phyloP scores from a whole-genome alignment of 257 asterid species.

The Gentiana macrophylla region DNA sequence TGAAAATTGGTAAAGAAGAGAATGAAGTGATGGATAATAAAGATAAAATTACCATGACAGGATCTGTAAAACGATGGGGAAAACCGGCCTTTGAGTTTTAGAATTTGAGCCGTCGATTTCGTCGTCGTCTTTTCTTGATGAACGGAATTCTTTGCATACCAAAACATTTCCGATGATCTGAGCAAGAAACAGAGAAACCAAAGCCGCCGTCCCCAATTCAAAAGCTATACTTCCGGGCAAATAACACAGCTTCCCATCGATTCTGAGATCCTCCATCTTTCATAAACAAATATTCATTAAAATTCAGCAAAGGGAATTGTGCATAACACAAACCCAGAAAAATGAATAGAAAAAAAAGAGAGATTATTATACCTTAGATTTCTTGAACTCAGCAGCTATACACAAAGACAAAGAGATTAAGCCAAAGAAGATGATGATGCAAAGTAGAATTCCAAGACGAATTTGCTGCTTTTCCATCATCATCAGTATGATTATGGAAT shows the following conservation, averaged over 20 bases:
- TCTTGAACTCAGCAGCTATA: no score
- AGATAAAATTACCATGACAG: slow-evolving; percentile 47
- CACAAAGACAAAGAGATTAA: slow-evolving; percentile 16
- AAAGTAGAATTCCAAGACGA: slow-evolving; percentile 18
- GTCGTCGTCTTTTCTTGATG: slow-evolving; percentile 10
- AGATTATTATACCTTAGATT: no score
- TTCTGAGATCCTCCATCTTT: slow-evolving; percentile 52
- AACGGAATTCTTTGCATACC: slow-evolving; percentile 24
- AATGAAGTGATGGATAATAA: neutral
- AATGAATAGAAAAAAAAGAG: no score
- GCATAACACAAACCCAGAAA: neutral
- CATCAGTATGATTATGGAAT: no score
- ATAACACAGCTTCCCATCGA: slow-evolving; percentile 55
- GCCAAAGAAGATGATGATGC: slow-evolving; percentile 23
- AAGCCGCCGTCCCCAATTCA: slow-evolving; percentile 45
- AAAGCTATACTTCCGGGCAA: slow-evolving; percentile 44
- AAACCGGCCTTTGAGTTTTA: slow-evolving; percentile 22
- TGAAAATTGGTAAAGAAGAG: neutral
- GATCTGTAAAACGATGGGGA: slow-evolving; percentile 27
- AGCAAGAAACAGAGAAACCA: slow-evolving; percentile 24
- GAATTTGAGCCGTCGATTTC: slow-evolving; percentile 3
- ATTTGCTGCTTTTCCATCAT: slow-evolving; percentile 29
- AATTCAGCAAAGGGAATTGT: neutral
- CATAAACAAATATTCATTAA: neutral
- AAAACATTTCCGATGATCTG: slow-evolving; percentile 45